phyloP scores from a whole-genome alignment of 371 early-diverging fungal species.

The Mortierella sp. region DNA sequence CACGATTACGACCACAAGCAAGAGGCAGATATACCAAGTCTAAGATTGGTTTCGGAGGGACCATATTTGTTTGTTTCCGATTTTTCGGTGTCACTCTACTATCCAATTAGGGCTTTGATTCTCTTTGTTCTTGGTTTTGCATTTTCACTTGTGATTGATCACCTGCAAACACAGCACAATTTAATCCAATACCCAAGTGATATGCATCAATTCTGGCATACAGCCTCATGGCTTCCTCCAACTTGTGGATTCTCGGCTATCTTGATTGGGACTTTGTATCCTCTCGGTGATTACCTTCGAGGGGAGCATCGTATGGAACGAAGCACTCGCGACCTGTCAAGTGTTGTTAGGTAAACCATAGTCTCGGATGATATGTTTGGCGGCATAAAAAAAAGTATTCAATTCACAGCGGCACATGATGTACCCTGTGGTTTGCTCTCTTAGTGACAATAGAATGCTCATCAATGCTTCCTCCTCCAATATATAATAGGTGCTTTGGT shows the following conservation, averaged over 20 bases:
- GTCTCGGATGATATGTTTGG: neutral
- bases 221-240: constrained; percentile 67
- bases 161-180: constrained; percentile 65
- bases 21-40: constrained; percentile 1
- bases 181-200: constrained; percentile 58
- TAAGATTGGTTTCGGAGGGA: constrained; percentile 39
- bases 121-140: constrained; percentile 68
- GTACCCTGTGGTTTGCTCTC: neutral
- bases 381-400: neutral
- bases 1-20: neutral
- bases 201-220: constrained; percentile 56
- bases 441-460: neutral
- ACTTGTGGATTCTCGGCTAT: constrained; percentile 64
- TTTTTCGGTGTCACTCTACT: constrained; percentile 52
- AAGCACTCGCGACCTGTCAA: constrained; percentile 62
- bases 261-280: constrained; percentile 66
- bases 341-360: constrained; percentile 61
- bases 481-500: constrained; percentile 60
- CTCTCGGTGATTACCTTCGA: constrained; percentile 59
- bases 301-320: constrained; percentile 46
- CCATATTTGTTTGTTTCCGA: constrained; percentile 42
- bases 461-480: neutral
- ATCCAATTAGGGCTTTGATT: constrained; percentile 59
- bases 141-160: constrained; percentile 67
- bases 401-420: neutral